A percentile compares a stretch with the other conserved stretches of the same genome.
These are phyloP conservation scores for Apiotrichum siamense DNA, from an alignment of 1,284 basidiomycete species.

Conservation along the genomic window DNA sequence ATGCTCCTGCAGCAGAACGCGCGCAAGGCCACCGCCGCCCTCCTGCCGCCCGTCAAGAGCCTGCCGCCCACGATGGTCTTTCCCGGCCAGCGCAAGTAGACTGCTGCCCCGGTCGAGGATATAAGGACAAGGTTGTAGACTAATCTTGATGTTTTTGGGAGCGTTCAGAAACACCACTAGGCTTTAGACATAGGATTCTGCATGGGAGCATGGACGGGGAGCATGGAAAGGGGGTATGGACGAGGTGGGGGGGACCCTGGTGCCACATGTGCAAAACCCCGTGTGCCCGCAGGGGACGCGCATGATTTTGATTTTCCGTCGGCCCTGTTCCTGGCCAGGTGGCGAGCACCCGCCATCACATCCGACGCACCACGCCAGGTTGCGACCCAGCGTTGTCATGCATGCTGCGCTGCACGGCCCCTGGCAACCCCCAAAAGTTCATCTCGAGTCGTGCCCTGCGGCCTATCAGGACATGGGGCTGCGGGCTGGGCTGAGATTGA, in stretches of 20 bases:
- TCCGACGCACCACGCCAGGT: no score
- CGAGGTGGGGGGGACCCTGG: no score
- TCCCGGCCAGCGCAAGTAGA: slow-evolving; percentile 34
- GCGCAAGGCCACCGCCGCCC: slow-evolving; percentile 59
- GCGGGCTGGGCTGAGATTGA: background rate
- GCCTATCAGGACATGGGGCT: background rate
- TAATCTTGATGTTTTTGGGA: no score
- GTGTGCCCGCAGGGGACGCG: no score
- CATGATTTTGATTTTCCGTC: no score
- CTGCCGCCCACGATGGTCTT: slow-evolving; percentile 69
- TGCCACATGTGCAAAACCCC: no score
- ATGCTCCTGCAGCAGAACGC: slow-evolving; percentile 79
- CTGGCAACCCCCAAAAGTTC: background rate
- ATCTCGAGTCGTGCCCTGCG: background rate
- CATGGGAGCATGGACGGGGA: background rate
- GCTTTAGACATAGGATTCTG: background rate
- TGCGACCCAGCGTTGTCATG: no score
- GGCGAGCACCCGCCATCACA: no score
- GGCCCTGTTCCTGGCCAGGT: no score
- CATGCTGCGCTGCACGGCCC: no score
- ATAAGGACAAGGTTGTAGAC: background rate
- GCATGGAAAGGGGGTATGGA: background rate
- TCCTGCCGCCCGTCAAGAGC: slow-evolving; percentile 70
- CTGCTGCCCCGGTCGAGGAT: background rate
- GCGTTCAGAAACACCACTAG: background rate